Percentiles rank a stretch among this genome's conserved stretches.
phyloP scores from a whole-genome alignment of 495 filamentous ascomycete species.

The Jackrogersella multiformis region DNA sequence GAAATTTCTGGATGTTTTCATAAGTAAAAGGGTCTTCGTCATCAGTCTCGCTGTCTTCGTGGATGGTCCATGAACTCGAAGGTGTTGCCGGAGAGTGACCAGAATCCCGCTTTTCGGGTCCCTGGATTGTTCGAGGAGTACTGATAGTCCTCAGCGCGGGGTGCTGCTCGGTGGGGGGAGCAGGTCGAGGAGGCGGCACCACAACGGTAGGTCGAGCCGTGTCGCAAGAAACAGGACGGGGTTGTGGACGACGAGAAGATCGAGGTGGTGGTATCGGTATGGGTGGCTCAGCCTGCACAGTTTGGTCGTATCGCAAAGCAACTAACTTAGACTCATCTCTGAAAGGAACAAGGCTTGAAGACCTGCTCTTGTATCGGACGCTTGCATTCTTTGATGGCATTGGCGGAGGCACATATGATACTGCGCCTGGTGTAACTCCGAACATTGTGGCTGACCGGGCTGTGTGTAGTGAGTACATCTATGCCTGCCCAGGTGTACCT shows the following conservation, averaged over 20 bases:
- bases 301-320: constrained; percentile 65
- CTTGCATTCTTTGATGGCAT: constrained; percentile 49
- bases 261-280: constrained; percentile 60
- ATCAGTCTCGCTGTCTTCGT: constrained; percentile 52
- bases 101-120: constrained; percentile 61
- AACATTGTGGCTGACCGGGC: constrained; percentile 34
- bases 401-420: constrained; percentile 38
- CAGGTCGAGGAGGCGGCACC: constrained; percentile 51
- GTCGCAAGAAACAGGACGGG: constrained; percentile 33
- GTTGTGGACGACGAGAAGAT: constrained; percentile 43
- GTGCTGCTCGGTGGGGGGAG: constrained; percentile 58
- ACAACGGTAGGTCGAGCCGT: constrained; percentile 42
- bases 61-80: constrained; percentile 56
- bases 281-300: constrained; percentile 63
- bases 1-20: constrained; percentile 46
- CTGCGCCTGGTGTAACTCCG: constrained; percentile 29
- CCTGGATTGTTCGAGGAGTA: constrained; percentile 36
- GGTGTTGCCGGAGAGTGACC: constrained; percentile 60
- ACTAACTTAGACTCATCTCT: constrained; percentile 59
- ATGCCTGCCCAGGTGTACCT: too few species aligned
- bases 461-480: constrained; percentile 23
- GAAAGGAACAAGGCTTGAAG: constrained; percentile 51
- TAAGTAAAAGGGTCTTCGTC: constrained; percentile 44
- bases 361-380: constrained; percentile 48
- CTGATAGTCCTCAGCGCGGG: constrained; percentile 55